Evolutionary conservation across 176 grass and related monocot genomes (phyloP).

Genomic region (Phoenix dactylifera): DNA sequence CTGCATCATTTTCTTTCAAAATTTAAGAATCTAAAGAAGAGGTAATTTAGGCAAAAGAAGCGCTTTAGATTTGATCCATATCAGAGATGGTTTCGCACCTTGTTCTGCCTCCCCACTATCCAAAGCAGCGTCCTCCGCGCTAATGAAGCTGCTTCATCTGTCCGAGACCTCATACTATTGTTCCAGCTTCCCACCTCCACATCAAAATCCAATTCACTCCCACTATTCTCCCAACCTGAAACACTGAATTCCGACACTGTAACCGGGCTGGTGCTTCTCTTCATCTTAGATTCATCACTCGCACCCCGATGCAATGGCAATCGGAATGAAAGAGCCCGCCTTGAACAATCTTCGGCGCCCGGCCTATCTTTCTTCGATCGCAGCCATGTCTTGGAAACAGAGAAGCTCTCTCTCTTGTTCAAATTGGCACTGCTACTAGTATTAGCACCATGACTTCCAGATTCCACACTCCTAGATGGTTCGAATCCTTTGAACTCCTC

Average conservation of each 20-base stretch:
- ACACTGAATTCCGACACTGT: conserved; percentile 36
- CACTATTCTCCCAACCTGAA: conserved; percentile 24
- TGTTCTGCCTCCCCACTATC: conserved; percentile 64
- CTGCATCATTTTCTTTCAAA: too few species aligned
- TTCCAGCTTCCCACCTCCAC: conserved; percentile 37
- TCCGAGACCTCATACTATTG: conserved; percentile 37
- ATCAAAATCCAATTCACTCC: conserved; percentile 42
- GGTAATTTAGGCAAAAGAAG: too few species aligned
- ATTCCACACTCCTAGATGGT: neutral
- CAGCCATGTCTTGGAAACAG: conserved; percentile 83
- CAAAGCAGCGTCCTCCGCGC: conserved; percentile 73
- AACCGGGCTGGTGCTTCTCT: conserved; percentile 34
- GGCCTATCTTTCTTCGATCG: conserved; percentile 40
- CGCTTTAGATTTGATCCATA: neutral
- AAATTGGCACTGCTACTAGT: conserved; percentile 5
- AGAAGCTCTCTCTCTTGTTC: conserved; percentile 51
- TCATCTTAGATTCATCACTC: neutral
- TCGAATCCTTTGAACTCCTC: neutral
- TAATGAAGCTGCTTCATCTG: conserved; percentile 67
- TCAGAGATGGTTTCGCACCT: conserved; percentile 18
- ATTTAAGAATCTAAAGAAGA: too few species aligned
- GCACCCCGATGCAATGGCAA: conserved; percentile 46
- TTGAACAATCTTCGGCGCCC: conserved; percentile 17
- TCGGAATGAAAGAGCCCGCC: conserved; percentile 74
- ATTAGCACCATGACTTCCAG: neutral